Percentiles rank a stretch among this genome's conserved stretches.
Conservation (phyloP, 257 asterid species). For the Primulina tabacum region DNA sequence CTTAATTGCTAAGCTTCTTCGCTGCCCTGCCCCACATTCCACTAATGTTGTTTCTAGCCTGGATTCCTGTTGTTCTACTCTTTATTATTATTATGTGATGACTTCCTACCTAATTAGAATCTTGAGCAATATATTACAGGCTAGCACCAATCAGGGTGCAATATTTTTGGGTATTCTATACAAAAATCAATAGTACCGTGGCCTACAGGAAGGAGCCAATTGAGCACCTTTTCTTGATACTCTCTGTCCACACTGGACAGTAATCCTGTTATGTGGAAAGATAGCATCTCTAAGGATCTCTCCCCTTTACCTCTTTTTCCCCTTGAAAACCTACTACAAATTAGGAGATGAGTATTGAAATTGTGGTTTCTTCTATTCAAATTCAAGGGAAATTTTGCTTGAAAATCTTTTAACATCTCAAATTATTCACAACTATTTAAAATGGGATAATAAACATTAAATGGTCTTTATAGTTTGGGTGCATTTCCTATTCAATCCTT, state of each 20-base stretch:
- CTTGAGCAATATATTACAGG: constrained; percentile 3
- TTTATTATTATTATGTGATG: background rate
- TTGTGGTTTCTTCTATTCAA: background rate
- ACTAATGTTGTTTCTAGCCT: constrained; percentile 34
- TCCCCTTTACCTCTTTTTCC: background rate
- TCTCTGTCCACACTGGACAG: constrained; percentile 5
- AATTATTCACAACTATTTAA: no score
- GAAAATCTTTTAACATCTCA: no score
- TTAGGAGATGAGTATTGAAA: background rate
- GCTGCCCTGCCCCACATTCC: constrained; percentile 16
- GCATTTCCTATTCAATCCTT: no score
- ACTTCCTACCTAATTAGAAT: background rate
- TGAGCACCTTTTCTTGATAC: constrained; percentile 7
- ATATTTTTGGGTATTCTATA: no score
- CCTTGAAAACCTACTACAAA: background rate
- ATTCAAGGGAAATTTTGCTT: no score
- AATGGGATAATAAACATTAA: no score
- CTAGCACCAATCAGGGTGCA: no score
- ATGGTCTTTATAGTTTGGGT: no score
- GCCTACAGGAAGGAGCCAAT: background rate
- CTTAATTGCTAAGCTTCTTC: constrained; percentile 55
- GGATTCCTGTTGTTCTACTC: constrained; percentile 13
- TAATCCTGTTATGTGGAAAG: background rate
- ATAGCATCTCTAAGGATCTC: background rate
- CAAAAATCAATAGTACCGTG: background rate